These are phyloP conservation scores for Melastoma candidum DNA, from an alignment of 441 rosid species.

Conservation along the genomic window DNA sequence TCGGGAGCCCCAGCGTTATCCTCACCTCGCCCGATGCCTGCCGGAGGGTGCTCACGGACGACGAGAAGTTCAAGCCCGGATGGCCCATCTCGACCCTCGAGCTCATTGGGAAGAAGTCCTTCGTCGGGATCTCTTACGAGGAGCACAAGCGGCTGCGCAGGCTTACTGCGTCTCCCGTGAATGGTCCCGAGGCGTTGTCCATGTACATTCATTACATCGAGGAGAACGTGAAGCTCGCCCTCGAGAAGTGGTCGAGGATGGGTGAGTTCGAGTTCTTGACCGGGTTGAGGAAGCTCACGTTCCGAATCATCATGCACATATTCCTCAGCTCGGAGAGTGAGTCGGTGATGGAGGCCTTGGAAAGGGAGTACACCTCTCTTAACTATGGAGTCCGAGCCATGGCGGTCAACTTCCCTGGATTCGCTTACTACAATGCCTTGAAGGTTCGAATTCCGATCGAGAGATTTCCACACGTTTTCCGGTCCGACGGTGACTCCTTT, in stretches of 20 bases:
- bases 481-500: background rate
- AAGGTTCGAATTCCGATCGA: conserved; percentile 32
- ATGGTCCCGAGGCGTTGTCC: conserved; percentile 72
- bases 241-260: conserved; percentile 61
- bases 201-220: conserved; percentile 52
- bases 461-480: no score
- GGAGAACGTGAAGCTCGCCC: conserved; percentile 35
- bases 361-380: conserved; percentile 60
- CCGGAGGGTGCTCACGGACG: conserved; percentile 50
- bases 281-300: conserved; percentile 62
- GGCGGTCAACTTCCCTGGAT: conserved; percentile 84
- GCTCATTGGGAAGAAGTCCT: conserved; percentile 73
- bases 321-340: conserved; percentile 72
- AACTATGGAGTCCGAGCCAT: conserved; percentile 79
- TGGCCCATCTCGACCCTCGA: conserved; percentile 67
- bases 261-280: conserved; percentile 60
- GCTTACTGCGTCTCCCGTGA: conserved; percentile 68
- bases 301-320: conserved; percentile 65
- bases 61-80: conserved; percentile 67
- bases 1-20: conserved; percentile 67
- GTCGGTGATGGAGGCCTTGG: conserved; percentile 48
- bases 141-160: conserved; percentile 82
- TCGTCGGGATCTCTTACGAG: conserved; percentile 52
- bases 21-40: conserved; percentile 65
- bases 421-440: conserved; percentile 66